phyloP scores from a whole-genome alignment of 2,329 filamentous ascomycete genomes.

The Botryosphaeria dothidea region DNA sequence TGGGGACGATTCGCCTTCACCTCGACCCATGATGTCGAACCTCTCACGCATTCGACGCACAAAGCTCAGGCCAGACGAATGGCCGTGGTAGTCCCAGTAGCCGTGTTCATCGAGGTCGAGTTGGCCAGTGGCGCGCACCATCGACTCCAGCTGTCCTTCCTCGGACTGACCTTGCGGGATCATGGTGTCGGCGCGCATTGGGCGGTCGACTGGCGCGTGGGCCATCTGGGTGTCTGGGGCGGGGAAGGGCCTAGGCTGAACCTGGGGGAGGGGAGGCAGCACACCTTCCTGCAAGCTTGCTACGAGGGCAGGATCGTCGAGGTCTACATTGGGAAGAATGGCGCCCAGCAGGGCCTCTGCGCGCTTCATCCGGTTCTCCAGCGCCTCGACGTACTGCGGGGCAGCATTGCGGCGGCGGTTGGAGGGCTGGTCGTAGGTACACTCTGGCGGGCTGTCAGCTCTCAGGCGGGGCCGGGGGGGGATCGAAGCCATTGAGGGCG shows the following conservation, averaged over 20 bases:
- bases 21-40: conserved; percentile 74
- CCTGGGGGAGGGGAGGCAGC: conserved; percentile 41
- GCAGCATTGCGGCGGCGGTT: conserved; percentile 88
- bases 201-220: background rate
- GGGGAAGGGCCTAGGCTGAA: conserved; percentile 16
- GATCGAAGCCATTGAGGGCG: conserved; percentile 17
- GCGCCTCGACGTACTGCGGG: conserved; percentile 87
- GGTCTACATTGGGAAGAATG: conserved; percentile 78
- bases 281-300: conserved; percentile 70
- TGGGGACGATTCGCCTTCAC: conserved; percentile 58
- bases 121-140: conserved; percentile 91
- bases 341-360: conserved; percentile 78
- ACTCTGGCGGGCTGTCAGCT: conserved; percentile 60
- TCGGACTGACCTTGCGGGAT: conserved; percentile 23
- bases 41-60: conserved; percentile 84
- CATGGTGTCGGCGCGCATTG: conserved; percentile 6
- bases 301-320: conserved; percentile 83
- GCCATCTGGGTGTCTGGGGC: background rate
- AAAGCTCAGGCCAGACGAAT: conserved; percentile 89
- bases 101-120: conserved; percentile 89
- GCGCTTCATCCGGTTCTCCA: conserved; percentile 80
- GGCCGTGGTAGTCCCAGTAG: conserved; percentile 92
- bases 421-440: conserved; percentile 92
- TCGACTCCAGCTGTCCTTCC: conserved; percentile 72
- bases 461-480: background rate